phyloP scores from a whole-genome alignment of 2,329 filamentous ascomycete genomes.

The Neofusicoccum umdonicola region DNA sequence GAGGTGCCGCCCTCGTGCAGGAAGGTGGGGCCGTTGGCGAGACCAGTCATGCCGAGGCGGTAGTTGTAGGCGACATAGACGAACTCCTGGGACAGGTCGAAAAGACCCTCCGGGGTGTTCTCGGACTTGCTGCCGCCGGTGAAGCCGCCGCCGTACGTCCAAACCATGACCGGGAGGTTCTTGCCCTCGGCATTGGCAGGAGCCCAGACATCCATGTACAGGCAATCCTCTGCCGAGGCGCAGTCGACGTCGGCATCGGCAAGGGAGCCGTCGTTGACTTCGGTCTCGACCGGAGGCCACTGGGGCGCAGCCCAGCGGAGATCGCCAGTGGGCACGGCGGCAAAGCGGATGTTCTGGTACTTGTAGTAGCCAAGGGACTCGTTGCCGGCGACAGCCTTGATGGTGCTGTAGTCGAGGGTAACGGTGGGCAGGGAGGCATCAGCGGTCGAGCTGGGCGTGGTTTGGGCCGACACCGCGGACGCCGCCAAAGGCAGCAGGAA shows the following conservation, averaged over 20 bases:
- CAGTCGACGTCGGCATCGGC: slow-evolving; percentile 38
- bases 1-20: slow-evolving; percentile 41
- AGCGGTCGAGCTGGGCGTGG: neutral
- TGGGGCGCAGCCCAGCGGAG: slow-evolving; percentile 43
- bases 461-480: neutral
- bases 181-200: slow-evolving; percentile 39
- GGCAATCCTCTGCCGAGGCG: slow-evolving; percentile 44
- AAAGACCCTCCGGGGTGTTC: slow-evolving; percentile 24
- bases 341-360: slow-evolving; percentile 47
- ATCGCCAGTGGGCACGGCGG: slow-evolving; percentile 42
- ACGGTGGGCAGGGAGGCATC: slow-evolving; percentile 22
- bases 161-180: slow-evolving; percentile 48
- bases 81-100: slow-evolving; percentile 38
- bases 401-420: slow-evolving; percentile 29
- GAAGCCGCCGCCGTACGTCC: slow-evolving; percentile 47
- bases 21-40: slow-evolving; percentile 46
- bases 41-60: slow-evolving; percentile 42
- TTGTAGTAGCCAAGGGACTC: slow-evolving; percentile 33
- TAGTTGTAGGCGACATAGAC: slow-evolving; percentile 37
- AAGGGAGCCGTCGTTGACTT: slow-evolving; percentile 33
- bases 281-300: slow-evolving; percentile 35
- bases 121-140: slow-evolving; percentile 30
- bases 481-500: neutral
- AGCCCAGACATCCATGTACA: slow-evolving; percentile 51
- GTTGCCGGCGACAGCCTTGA: slow-evolving; percentile 24